Evolutionary conservation across 345 rosid species (phyloP), one percentile per base, ranked within the genome.

Genomic region (Physaria fendleri): DNA sequence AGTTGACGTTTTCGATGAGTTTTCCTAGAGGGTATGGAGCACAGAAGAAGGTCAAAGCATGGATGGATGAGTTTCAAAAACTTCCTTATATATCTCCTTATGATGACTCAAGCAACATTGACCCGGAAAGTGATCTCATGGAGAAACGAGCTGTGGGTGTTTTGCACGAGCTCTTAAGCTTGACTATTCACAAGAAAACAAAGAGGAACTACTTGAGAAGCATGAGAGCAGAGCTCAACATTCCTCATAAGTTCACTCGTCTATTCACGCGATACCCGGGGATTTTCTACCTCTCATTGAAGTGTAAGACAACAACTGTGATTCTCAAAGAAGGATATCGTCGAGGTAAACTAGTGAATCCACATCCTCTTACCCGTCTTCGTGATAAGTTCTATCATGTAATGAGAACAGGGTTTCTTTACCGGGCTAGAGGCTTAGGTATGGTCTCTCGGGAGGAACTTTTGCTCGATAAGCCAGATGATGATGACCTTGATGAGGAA

Each of bases 1-100:
- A 87, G 3, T 73, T 93, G 79, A 62, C 81, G 6, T 87, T 85
- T 44, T 80, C 88, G 2, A 85, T 93, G 97, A 93, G 76, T 21
- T 93, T 93, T 41, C 97, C 95, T 15, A 80, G 88, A 64, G 95
- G 91, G n/a, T 87, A 93, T 57, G 99, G 97, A 52, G 87, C 72
- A 25, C 99, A 93, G 71, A 93, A 77, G 76, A 93, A 87, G 78
- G 99, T 93, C 11, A 79, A 66, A 35, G 90, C 81, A 14, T 93
- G 99, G 97, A 89, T 93, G 99, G 97, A 89, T 13, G 95, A 89
- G 77, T 93, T 89, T 74, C 95, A 89, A 58, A 93, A 87, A 65
- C 78, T 93, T 55, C 97, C 99, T 0, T 93, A 89, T 70, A 76
- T 93, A 50, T 93, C 99, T 8, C 97, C 97, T 0, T 93, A 93